Base-by-base conservation (phyloP, 2,329 filamentous ascomycete genomes). In the Monosporascus sp. region DNA sequence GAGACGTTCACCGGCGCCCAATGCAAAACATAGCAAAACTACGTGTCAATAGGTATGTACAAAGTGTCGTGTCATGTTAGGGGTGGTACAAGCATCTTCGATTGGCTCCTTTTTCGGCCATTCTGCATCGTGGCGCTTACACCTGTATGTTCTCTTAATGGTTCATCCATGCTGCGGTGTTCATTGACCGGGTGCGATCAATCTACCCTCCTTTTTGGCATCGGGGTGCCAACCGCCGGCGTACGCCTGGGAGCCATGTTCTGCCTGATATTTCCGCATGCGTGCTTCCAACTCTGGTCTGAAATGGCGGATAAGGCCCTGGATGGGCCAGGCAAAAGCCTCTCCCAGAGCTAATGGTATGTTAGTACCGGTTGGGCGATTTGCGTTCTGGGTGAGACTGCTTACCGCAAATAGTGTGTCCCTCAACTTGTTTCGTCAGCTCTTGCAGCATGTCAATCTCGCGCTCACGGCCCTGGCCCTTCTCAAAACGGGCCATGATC, bases 371-470 rank as follows among this genome's bases (percentile, higher is more conserved):
- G 42, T 45, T 25, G 39, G 15, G 31, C n/a, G 38, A 38, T 27
- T 25, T 36, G 49, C 17, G n/a, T 8, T 14, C 37, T n/a, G 2
- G 24, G 6, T n/a, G n/a, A 39, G 3, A 20, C 27, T 36, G 78
- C 84, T 69, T 82, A 88, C 85, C 94, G 74, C 94, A 99, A 67
- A 99, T 99, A 47, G 94, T 97, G 79, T 99, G 94, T 11, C 94
- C 94, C 78, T 99, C 94, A 57, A 99, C 94, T 77, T 99, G 94
- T 82, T 99, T 99, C 58, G 94, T 99, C 63, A 99, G 78, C 79
- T 99, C 94, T 78, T 97, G 94, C 62, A 99, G 83, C 94, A 99
- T 99, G 72, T 99, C 94, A 70, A 99, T 99, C 76, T 99, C 94
- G 56, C 94, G 83, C 72, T 87, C 85, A 57, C 89, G 85, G 55